Evolutionary conservation across 495 filamentous ascomycete genomes (phyloP).

Genomic region (Lasiosphaeria ovina): DNA sequence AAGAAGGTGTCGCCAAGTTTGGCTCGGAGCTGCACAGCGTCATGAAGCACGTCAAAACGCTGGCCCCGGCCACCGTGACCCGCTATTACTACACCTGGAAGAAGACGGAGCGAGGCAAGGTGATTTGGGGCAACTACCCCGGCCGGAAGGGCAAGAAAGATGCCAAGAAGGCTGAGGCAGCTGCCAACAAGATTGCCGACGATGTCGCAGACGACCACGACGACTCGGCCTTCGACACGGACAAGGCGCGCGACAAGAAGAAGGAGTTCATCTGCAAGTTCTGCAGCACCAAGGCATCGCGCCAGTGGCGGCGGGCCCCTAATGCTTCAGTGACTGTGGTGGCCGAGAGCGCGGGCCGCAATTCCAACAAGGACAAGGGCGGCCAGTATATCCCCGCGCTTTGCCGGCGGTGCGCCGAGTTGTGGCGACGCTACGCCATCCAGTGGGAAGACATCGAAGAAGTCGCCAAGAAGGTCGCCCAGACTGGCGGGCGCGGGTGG

Average conservation of each 20-base stretch:
- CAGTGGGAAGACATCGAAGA: conserved; percentile 97
- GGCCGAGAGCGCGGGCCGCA: conserved; percentile 64
- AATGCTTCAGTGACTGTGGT: conserved; percentile 69
- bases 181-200: conserved; percentile 73
- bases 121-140: conserved; percentile 87
- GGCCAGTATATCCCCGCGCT: conserved; percentile 76
- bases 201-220: conserved; percentile 92
- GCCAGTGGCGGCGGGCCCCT: conserved; percentile 91
- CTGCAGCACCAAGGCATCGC: conserved; percentile 71
- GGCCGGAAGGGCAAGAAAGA: conserved; percentile 87
- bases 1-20: conserved; percentile 85
- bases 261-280: conserved; percentile 93
- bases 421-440: conserved; percentile 94
- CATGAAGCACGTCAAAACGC: conserved; percentile 79
- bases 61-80: conserved; percentile 73
- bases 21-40: conserved; percentile 87
- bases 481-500: conserved; percentile 79
- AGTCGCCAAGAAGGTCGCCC: conserved; percentile 81
- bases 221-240: conserved; percentile 93
- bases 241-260: conserved; percentile 76
- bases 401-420: conserved; percentile 81
- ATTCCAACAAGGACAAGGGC: conserved; percentile 66
- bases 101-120: conserved; percentile 78
- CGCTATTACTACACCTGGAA: conserved; percentile 99
- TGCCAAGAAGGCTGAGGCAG: conserved; percentile 60